Conservation (phyloP, 2,329 filamentous ascomycete genomes). For the Alternaria rosae region DNA sequence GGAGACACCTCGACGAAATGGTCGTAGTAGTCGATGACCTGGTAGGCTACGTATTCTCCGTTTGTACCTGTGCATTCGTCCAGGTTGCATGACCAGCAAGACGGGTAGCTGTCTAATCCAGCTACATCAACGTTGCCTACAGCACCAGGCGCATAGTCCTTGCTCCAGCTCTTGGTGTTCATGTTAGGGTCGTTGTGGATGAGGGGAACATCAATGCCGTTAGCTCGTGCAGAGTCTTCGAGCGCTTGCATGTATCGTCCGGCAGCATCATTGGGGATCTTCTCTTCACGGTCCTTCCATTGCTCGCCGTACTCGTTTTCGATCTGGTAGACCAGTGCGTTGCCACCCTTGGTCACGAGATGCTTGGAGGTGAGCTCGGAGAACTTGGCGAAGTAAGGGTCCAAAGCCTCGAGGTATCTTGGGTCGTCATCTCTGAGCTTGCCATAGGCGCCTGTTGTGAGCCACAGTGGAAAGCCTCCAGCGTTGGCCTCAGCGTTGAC, state of each 20-base stretch:
- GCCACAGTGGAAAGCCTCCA: conserved; percentile 69
- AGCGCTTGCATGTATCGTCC: conserved; percentile 66
- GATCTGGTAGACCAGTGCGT: conserved; percentile 64
- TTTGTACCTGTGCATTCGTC: conserved; percentile 68
- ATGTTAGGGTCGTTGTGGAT: conserved; percentile 68
- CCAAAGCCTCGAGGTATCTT: conserved; percentile 62
- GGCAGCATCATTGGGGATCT: conserved; percentile 58
- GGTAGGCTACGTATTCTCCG: conserved; percentile 65
- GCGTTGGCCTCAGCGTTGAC: conserved; percentile 70
- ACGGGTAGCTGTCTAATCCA: conserved; percentile 61
- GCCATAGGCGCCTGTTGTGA: conserved; percentile 67
- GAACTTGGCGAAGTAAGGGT: conserved; percentile 61
- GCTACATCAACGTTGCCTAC: conserved; percentile 63
- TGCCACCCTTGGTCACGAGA: conserved; percentile 65
- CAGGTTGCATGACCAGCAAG: conserved; percentile 70
- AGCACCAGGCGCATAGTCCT: conserved; percentile 62
- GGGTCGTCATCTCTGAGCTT: conserved; percentile 61
- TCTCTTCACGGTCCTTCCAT: conserved; percentile 47
- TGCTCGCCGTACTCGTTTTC: conserved; percentile 63
- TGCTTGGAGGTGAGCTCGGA: conserved; percentile 61
- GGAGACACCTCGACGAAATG: conserved; percentile 54
- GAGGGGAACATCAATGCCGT: conserved; percentile 66
- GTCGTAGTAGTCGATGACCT: conserved; percentile 57
- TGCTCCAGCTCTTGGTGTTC: conserved; percentile 65
- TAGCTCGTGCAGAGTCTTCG: conserved; percentile 60